phyloP scores from a whole-genome alignment of 305 asterid genomes.

The Fraxinus angustifolia region DNA sequence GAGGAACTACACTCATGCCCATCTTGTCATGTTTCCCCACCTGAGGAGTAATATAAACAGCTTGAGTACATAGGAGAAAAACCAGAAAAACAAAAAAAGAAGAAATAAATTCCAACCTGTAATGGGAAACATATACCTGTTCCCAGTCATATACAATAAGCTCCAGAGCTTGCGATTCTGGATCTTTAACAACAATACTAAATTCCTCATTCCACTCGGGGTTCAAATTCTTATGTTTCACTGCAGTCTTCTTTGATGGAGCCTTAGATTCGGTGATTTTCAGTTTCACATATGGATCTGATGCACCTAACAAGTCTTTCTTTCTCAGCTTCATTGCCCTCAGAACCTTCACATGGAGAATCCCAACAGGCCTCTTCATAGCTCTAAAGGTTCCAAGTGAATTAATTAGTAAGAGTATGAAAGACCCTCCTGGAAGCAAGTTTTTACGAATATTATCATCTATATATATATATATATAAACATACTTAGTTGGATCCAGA shows the following conservation, averaged over 20 bases:
- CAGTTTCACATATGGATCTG: constrained; percentile 91
- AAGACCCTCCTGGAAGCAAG: constrained; percentile 11
- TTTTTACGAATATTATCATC: background rate
- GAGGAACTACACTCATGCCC: constrained; percentile 81
- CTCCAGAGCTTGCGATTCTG: constrained; percentile 77
- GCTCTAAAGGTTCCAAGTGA: constrained; percentile 53
- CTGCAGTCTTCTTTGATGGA: constrained; percentile 89
- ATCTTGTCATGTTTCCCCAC: constrained; percentile 92
- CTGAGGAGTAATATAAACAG: constrained; percentile 30
- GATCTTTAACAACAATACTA: constrained; percentile 79
- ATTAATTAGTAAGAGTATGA: constrained; percentile 9
- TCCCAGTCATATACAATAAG: constrained; percentile 84
- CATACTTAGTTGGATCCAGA: background rate
- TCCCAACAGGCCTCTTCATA: constrained; percentile 88
- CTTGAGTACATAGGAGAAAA: background rate
- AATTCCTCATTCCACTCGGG: constrained; percentile 98
- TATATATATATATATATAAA: background rate
- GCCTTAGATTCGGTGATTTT: constrained; percentile 87
- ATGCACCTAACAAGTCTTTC: constrained; percentile 86
- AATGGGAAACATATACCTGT: constrained; percentile 50
- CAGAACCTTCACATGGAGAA: constrained; percentile 82
- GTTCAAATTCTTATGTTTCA: constrained; percentile 76
- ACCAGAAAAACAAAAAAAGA: background rate
- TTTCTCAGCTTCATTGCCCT: constrained; percentile 74
- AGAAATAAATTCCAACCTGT: background rate